Conservation (phyloP, 2,329 filamentous ascomycete species). For the Alternaria metachromatica region DNA sequence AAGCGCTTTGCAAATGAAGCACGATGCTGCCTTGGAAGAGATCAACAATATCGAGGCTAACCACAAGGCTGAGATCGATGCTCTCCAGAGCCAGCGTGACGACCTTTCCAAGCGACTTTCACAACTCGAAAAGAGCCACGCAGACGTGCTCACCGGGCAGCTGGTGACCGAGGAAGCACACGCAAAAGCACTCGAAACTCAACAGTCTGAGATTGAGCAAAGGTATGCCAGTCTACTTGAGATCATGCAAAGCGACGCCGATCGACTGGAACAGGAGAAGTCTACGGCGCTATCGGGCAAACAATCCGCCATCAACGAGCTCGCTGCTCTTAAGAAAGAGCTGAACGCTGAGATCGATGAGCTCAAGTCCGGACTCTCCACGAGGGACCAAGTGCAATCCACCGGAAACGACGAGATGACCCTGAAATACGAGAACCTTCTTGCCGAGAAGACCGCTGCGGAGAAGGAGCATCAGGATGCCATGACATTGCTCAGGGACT, state of each 20-base stretch:
- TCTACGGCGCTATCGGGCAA: conserved; percentile 29
- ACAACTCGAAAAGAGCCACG: conserved; percentile 31
- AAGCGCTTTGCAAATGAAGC: conserved; percentile 16
- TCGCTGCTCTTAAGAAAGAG: conserved; percentile 31
- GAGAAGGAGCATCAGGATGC: conserved; percentile 40
- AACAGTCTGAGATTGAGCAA: conserved; percentile 38
- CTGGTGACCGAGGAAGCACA: conserved; percentile 28
- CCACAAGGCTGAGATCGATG: conserved; percentile 29
- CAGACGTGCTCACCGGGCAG: conserved; percentile 22
- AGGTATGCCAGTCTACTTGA: conserved; percentile 40
- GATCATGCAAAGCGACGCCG: conserved; percentile 33
- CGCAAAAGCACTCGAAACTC: conserved; percentile 29
- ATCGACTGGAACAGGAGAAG: conserved; percentile 38
- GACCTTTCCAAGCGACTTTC: conserved; percentile 26
- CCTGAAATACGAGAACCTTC: conserved; percentile 35
- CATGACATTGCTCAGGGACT: conserved; percentile 33
- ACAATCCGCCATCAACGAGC: conserved; percentile 36
- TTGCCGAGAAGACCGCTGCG: conserved; percentile 33
- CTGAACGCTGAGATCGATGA: conserved; percentile 25
- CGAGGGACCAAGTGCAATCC: conserved; percentile 24
- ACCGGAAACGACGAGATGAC: conserved; percentile 28
- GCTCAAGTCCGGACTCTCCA: conserved; percentile 27
- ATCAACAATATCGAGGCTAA: conserved; percentile 21
- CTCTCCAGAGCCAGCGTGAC: conserved; percentile 25
- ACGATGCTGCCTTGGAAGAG: conserved; percentile 25